Base-by-base conservation (phyloP, 164 flowering plant species). In the Vitis amurensis region DNA sequence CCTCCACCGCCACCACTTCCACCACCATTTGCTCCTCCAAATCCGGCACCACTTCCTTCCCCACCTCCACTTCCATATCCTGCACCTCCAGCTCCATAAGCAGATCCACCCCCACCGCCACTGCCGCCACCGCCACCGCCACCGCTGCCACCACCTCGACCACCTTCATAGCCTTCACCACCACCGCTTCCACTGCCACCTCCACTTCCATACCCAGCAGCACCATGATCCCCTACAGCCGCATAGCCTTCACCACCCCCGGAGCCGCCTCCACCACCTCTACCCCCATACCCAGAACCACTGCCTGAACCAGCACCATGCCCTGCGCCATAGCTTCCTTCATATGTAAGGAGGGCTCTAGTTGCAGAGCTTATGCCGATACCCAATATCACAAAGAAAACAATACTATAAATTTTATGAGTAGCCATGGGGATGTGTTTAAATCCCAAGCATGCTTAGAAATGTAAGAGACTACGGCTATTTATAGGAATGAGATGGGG, bases 361-460 rank as follows among this genome's bases (percentile, higher is more conserved):
- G 66, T 44, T 2, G 84, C 84, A 16, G 77, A 76, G 55, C 81
- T 72, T 27, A 79, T 29, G 5, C 82, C 75, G 13, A 80, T 11
- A 17, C 78, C 77, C 53, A 80, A 48, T 6, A 78, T 68, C 67
- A 76, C 71, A 71, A 79, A 70, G 71, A 78, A 70, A 51, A 74
- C 51, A 29, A 63, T 27, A 69, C 64, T 59, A 50, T 29, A 16
- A 62, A 79, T 17, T 61, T 75, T 81, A 44, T 56, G 61, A 14
- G 67, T 69, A 52, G 75, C 79, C 87, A 81, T 83, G 27, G 62
- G 48, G 5, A 4, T 48, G 50, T 72, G 23, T n/a, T 31, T 52
- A 9, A 51, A 8, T 63, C 10, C 47, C 63, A 70, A 50, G 55
- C 59, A 52, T 5, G 64, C 50, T 55, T 56, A 58, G 11, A 8